A percentile compares a stretch with the other conserved stretches of the same genome.
Conservation (phyloP, 257 asterid genomes). For the Nicotiana noctiflora region DNA sequence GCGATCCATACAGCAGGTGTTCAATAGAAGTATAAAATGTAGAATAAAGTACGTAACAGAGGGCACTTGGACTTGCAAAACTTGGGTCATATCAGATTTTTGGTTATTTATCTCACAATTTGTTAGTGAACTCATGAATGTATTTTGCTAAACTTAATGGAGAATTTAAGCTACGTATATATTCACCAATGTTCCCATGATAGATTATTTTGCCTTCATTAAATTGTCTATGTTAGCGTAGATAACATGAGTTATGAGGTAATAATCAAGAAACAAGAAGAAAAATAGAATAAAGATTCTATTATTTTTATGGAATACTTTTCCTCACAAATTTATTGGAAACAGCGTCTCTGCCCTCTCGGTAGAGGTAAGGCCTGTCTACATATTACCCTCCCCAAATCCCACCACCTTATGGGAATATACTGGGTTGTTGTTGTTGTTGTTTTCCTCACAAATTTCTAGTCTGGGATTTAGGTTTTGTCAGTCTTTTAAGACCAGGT, state of each 20-base stretch:
- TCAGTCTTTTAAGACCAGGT: neutral
- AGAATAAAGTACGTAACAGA: too few species aligned
- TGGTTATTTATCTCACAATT: neutral
- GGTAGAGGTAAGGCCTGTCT: too few species aligned
- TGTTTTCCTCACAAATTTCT: neutral
- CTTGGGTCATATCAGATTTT: neutral
- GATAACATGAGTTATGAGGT: slow-evolving; percentile 12
- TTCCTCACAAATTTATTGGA: neutral
- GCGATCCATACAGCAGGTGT: neutral
- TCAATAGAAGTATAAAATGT: neutral
- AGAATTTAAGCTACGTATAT: too few species aligned
- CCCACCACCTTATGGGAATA: too few species aligned
- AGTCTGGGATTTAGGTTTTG: neutral
- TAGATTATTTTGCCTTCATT: neutral
- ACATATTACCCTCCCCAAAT: too few species aligned
- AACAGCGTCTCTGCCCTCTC: too few species aligned
- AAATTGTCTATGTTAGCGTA: neutral
- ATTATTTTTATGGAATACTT: neutral
- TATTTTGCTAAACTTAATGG: too few species aligned
- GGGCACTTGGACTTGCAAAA: neutral
- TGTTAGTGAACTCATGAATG: neutral
- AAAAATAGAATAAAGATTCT: too few species aligned
- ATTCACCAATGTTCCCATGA: neutral
- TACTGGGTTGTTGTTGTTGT: too few species aligned
- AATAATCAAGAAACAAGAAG: neutral